These are phyloP conservation scores for Colletotrichum truncatum DNA, from an alignment of 2,329 filamentous ascomycete genomes.

Conservation along the genomic window DNA sequence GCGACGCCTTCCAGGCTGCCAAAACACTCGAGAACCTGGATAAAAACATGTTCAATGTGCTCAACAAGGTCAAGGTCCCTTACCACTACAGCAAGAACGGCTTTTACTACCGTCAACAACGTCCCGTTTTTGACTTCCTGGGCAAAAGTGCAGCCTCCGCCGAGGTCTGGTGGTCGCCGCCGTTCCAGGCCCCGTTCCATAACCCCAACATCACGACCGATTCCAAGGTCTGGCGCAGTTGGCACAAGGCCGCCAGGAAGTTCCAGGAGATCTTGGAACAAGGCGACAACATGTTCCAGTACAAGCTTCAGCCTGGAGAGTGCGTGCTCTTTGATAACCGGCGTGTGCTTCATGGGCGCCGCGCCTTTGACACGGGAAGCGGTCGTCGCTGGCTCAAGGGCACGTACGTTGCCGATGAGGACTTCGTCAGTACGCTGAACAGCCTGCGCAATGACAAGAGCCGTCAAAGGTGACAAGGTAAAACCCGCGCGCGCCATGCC, in stretches of 20 bases:
- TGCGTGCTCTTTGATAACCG: constrained; percentile 95
- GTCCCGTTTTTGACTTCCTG: constrained; percentile 54
- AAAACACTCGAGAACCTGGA: constrained; percentile 41
- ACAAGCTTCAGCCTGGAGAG: constrained; percentile 81
- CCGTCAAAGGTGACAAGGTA: too few species aligned
- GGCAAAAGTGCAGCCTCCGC: constrained; percentile 33
- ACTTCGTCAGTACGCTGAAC: constrained; percentile 46
- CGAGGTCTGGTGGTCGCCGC: constrained; percentile 73
- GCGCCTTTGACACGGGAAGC: constrained; percentile 73
- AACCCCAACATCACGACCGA: constrained; percentile 27
- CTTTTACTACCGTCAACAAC: constrained; percentile 67
- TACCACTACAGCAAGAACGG: constrained; percentile 77
- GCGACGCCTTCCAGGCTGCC: constrained; percentile 75
- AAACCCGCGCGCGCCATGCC: too few species aligned
- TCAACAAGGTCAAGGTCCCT: constrained; percentile 57
- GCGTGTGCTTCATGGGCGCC: constrained; percentile 84
- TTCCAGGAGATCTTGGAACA: constrained; percentile 71
- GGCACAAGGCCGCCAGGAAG: constrained; percentile 57
- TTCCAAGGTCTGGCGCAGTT: constrained; percentile 36
- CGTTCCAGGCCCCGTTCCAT: constrained; percentile 74
- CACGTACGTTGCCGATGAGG: constrained; percentile 75
- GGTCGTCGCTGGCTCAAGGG: constrained; percentile 86
- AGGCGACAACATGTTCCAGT: constrained; percentile 69
- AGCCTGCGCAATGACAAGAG: not conserved
- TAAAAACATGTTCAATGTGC: constrained; percentile 38